Evolutionary conservation across 2,329 filamentous ascomycete species (phyloP), one percentile per base, ranked within the genome.

Genomic region (Emergomyces pasteurianus): DNA sequence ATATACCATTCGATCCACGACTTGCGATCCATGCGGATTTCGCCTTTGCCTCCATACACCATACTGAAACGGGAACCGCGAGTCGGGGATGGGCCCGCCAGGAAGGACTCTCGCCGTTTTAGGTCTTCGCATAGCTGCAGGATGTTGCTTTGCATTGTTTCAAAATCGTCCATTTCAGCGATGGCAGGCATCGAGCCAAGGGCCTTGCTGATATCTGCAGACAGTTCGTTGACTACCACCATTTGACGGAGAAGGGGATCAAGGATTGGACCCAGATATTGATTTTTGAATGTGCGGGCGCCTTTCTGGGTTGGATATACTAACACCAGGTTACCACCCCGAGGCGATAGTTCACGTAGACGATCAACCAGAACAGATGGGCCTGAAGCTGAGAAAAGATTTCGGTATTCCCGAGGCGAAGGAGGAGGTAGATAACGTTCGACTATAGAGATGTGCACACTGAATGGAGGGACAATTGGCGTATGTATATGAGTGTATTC

Each of bases 381-480:
- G 4, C 81, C 79, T 52, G 74, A 76, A 2, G 77, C 72, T 18
- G 74, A 76, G 69, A 86, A 86, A 67, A 86, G 79, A 64, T 84
- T 80, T 38, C 75, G 71, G 62, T 84, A 84, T 67, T 87, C 84
- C 65, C 82, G 78, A 0, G 74, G 68, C 26, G 79, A 83, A 0
- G 82, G 79, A 2, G 84, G 84, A 21, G 84, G 84, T n/a, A 87
- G 83, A 69, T 85, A 86, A 43, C 84, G 80, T 71, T 87, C 84
- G 3, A 86, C 77, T 14, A 86, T 76, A 1, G 83, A 82, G 47
- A 86, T 74, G 60, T 86, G 79, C 63, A 86, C 81, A 57, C 80
- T 83, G 21, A 78, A 79, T 0, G 83, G 84, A 6, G 83, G 80
- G 0, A 85, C 83, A 50, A 85, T 78, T 1, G 83, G 82, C 60